Base-by-base conservation (phyloP, 2,329 filamentous ascomycete genomes). In the Microsporum ferrugineum region DNA sequence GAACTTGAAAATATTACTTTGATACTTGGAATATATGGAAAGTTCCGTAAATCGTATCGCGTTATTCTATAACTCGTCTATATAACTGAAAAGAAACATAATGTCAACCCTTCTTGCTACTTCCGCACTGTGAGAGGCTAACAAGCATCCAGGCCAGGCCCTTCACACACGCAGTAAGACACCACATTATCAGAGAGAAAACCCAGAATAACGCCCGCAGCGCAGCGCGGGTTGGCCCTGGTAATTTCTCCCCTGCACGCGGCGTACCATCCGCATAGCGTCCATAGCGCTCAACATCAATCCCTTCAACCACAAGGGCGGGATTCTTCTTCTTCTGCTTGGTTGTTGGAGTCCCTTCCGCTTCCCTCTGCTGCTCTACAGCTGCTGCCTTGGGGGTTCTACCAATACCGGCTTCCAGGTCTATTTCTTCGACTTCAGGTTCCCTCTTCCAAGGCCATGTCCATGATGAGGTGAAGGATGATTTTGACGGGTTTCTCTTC, bases 281-380 rank as follows among this genome's bases (percentile, higher is more conserved):
- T 10, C 74, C 74, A 38, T 78, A 76, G 45, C 73, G 75, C 55
- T 77, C 76, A 6, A 78, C 68, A 65, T 78, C 76, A 53, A 78
- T 75, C 60, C 78, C 76, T 51, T 76, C 72, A 43, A 76, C 65
- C 2, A 73, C 65, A 51, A 75, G 67, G 51, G 71, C 66, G 34
- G 65, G 69, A 63, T 75, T 71, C 38, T 62, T 63, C 36, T 64
- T 65, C 55, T 60, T 63, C 61, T 59, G 10, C 23, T 59, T n/a
- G 8, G 14, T 8, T n/a, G 33, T 34, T n/a, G 51, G 4, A 36
- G 5, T 36, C 34, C 34, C n/a, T 43, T 4, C 38, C n/a, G 38
- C 12, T 53, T 27, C 29, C 8, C 12, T 7, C 12, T 17, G 27
- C n/a, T 33, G 51, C 8, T 47, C 8, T 55, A 14, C 14, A 12